These are phyloP conservation scores for Elsinoe batatas DNA, from an alignment of 2,329 filamentous ascomycete species.

Conservation along the genomic window DNA sequence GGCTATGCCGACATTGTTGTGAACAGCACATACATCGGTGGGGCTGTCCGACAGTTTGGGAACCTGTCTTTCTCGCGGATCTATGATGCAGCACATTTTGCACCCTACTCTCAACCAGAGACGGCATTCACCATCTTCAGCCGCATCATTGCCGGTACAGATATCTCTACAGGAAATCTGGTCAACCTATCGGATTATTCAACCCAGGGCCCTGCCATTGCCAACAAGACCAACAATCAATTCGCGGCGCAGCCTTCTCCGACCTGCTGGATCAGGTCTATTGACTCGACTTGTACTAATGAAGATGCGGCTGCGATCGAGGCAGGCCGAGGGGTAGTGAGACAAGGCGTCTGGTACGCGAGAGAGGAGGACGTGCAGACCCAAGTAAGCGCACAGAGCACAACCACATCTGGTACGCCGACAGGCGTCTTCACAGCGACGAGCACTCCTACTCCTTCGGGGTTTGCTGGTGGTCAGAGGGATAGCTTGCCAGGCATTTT, in stretches of 20 bases:
- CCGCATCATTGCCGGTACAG: constrained; percentile 20
- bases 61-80: constrained; percentile 28
- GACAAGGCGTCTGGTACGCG: constrained; percentile 49
- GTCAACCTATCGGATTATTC: constrained; percentile 45
- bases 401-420: constrained; percentile 14
- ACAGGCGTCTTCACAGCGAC: constrained; percentile 32
- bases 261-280: constrained; percentile 52
- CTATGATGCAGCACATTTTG: constrained; percentile 28
- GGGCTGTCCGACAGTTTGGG: constrained; percentile 27
- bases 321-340: constrained; percentile 44
- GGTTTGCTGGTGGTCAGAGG: constrained; percentile 14
- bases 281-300: constrained; percentile 43
- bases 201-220: constrained; percentile 48
- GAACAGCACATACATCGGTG: constrained; percentile 26
- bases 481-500: neutral
- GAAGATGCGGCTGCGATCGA: constrained; percentile 42
- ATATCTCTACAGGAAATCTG: constrained; percentile 43
- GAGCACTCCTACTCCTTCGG: constrained; percentile 24
- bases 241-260: constrained; percentile 37
- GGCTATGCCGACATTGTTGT: constrained; percentile 28
- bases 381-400: neutral
- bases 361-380: constrained; percentile 12
- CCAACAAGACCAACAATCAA: constrained; percentile 47
- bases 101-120: constrained; percentile 26
- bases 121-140: constrained; percentile 6